Percentiles rank a stretch among this genome's conserved stretches.
Evolutionary conservation across 345 rosid species (phyloP).

Genomic region (Eucalyptus cladocalyx): DNA sequence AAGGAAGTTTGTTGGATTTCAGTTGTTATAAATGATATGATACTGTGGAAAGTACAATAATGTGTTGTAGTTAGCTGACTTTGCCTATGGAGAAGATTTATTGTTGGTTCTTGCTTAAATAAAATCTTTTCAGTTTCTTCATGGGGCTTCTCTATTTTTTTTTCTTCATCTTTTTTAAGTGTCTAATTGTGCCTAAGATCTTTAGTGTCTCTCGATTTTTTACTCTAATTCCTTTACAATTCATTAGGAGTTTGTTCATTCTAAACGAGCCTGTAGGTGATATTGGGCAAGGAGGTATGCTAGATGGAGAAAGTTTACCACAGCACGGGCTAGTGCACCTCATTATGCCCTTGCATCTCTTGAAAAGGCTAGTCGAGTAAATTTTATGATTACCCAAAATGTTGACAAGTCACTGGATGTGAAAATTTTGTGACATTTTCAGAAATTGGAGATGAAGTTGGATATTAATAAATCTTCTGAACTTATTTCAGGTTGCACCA

Average conservation of each 20-base stretch:
- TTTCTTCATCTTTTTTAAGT: not conserved
- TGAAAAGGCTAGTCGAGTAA: too few relatives aligned
- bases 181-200: not conserved
- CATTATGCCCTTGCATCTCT: too few relatives aligned
- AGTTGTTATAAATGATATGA: not conserved
- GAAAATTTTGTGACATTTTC: too few relatives aligned
- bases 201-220: not conserved
- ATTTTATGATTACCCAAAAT: too few relatives aligned
- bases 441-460: too few relatives aligned
- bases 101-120: not conserved
- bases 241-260: slow-evolving; percentile 59
- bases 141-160: not conserved
- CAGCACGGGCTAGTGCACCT: too few relatives aligned
- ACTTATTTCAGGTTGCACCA: too few relatives aligned
- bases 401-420: too few relatives aligned
- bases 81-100: not conserved
- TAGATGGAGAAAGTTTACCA: too few relatives aligned
- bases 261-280: slow-evolving; percentile 47
- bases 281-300: slow-evolving; percentile 87
- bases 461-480: too few relatives aligned
- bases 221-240: not conserved
- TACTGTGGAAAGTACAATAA: not conserved
- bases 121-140: not conserved
- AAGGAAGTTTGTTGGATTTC: not conserved
- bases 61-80: not conserved